A percentile compares a stretch with the other conserved stretches of the same genome.
phyloP scores from a whole-genome alignment of 225 moss, liverwort and hornwort species.

The Anthoceros angustus region DNA sequence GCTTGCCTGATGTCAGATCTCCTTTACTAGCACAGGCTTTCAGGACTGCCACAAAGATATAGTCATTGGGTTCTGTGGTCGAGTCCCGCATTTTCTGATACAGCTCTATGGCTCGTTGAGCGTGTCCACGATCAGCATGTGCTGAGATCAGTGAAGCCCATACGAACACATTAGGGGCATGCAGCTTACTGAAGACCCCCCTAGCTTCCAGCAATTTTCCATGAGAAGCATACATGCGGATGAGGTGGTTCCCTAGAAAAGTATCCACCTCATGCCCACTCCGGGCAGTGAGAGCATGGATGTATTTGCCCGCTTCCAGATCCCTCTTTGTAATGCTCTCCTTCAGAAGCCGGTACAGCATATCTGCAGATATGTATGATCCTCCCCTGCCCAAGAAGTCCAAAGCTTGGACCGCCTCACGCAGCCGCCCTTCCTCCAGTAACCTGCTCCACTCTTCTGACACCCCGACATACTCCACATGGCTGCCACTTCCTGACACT shows the following conservation, averaged over 20 bases:
- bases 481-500: no score
- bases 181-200: neutral
- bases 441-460: no score
- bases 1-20: neutral
- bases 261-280: neutral
- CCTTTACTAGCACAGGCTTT: neutral
- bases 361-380: neutral
- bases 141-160: neutral
- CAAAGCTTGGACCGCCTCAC: no score
- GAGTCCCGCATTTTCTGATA: neutral
- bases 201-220: neutral
- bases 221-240: slow-evolving; percentile 2
- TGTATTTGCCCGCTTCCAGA: neutral
- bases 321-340: neutral
- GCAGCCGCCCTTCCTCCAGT: no score
- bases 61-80: neutral
- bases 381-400: no score
- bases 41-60: neutral
- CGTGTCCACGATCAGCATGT: neutral
- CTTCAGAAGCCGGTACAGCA: slow-evolving; percentile 3
- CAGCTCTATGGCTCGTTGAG: neutral
- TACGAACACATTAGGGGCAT: neutral
- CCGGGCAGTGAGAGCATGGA: neutral
- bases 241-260: neutral
- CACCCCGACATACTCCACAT: no score